Evolutionary conservation across 306 rosid species (phyloP).

Genomic region (Psophocarpus tetragonolobus): DNA sequence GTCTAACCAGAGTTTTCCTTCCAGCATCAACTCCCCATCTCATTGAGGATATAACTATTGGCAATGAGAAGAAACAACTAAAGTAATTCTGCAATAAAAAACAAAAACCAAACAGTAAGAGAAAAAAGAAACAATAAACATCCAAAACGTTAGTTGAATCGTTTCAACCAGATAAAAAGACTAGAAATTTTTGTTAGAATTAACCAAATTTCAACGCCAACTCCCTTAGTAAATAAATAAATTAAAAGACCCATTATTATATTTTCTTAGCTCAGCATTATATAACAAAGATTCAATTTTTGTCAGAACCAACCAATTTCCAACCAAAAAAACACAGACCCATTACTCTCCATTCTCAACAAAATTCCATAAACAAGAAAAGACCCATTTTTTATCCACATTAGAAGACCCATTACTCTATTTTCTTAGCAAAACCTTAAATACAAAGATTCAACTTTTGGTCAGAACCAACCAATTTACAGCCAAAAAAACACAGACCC

Average conservation of each 20-base stretch:
- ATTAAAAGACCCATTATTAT: background rate
- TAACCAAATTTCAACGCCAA: background rate
- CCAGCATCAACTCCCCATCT: conserved; percentile 96
- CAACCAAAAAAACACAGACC: background rate
- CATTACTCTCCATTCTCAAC: background rate
- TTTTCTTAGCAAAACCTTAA: background rate
- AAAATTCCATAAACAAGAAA: conserved; percentile 6
- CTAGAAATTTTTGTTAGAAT: background rate
- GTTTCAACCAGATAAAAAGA: background rate
- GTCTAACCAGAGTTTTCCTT: conserved; percentile 89
- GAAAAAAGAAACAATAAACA: background rate
- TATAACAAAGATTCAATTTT: conserved; percentile 1
- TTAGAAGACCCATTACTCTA: background rate
- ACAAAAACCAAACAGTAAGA: conserved; percentile 7
- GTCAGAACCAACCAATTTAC: background rate
- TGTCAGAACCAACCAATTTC: background rate
- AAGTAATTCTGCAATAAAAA: conserved; percentile 77
- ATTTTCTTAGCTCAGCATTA: conserved; percentile 1
- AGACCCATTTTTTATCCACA: conserved; percentile 6
- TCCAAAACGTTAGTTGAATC: background rate
- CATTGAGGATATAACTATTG: conserved; percentile 93
- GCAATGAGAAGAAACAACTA: conserved; percentile 89
- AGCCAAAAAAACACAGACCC: background rate
- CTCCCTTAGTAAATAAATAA: background rate
- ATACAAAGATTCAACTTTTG: conserved; percentile 6